Conservation (phyloP, 2,329 filamentous ascomycete species). For the Fusarium sp. region DNA sequence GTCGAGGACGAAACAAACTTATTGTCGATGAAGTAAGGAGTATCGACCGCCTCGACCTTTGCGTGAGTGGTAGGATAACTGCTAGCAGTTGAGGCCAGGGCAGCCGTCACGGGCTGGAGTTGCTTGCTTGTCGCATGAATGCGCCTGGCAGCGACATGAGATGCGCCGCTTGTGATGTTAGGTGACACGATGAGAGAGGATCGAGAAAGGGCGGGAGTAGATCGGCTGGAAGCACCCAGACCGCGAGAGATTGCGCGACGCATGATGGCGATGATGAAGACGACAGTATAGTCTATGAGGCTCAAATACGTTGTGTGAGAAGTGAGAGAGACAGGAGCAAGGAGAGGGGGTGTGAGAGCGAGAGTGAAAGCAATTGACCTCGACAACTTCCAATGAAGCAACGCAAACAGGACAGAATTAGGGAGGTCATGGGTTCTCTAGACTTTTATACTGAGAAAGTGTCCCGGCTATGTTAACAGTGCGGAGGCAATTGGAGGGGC, state of each 20-base stretch:
- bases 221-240: constrained; percentile 47
- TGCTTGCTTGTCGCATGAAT: constrained; percentile 67
- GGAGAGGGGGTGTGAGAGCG: not conserved
- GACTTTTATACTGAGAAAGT: constrained; percentile 28
- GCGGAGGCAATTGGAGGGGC: constrained; percentile 28
- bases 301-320: not conserved
- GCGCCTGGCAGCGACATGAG: constrained; percentile 57
- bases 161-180: constrained; percentile 49
- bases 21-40: constrained; percentile 85
- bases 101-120: constrained; percentile 59
- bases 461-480: constrained; percentile 21
- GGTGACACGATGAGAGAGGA: constrained; percentile 47
- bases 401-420: not conserved
- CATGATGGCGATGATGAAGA: constrained; percentile 48
- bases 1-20: constrained; percentile 75
- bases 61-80: constrained; percentile 78
- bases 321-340: not conserved
- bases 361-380: constrained; percentile 13
- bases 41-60: constrained; percentile 73
- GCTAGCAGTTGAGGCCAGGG: constrained; percentile 64
- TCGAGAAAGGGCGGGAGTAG: constrained; percentile 41
- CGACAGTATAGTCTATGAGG: not conserved
- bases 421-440: constrained; percentile 14
- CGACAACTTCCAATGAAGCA: constrained; percentile 22
- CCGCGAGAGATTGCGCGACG: constrained; percentile 57